Percentiles rank a stretch among this genome's conserved stretches.
These are phyloP conservation scores for Penicillium herquei DNA, from an alignment of 495 filamentous ascomycete genomes.

Conservation along the genomic window DNA sequence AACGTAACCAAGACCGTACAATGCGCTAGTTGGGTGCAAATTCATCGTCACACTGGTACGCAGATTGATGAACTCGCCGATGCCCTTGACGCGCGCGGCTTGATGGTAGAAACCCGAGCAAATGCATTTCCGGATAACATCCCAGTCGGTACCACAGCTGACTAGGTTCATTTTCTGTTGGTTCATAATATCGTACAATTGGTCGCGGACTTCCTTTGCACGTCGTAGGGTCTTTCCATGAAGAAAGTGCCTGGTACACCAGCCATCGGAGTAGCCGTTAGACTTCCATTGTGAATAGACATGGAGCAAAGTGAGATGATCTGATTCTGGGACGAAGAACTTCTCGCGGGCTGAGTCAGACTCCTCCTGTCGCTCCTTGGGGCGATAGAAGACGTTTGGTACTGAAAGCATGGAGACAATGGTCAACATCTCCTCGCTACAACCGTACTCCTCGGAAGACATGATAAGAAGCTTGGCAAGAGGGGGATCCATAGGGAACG, in stretches of 20 bases:
- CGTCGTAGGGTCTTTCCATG: conserved; percentile 88
- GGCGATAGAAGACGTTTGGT: conserved; percentile 94
- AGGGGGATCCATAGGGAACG: conserved; percentile 95
- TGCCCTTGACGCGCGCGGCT: conserved; percentile 94
- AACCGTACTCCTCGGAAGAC: conserved; percentile 76
- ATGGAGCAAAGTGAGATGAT: conserved; percentile 93
- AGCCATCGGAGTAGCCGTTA: conserved; percentile 85
- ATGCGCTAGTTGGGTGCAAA: conserved; percentile 86
- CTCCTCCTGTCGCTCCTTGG: conserved; percentile 95
- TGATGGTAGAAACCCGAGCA: conserved; percentile 98
- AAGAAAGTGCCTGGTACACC: conserved; percentile 91
- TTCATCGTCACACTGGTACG: conserved; percentile 92
- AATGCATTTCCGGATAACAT: conserved; percentile 91
- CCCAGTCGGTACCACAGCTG: conserved; percentile 96
- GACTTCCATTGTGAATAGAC: conserved; percentile 95
- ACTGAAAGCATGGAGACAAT: conserved; percentile 99
- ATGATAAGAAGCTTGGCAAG: conserved; percentile 93
- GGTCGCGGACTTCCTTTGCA: conserved; percentile 90
- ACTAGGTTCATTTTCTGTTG: conserved; percentile 84
- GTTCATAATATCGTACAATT: conserved; percentile 92
- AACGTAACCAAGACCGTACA: conserved; percentile 89
- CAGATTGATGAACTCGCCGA: conserved; percentile 96
- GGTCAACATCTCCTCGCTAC: conserved; percentile 96
- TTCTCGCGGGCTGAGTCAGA: conserved; percentile 96
- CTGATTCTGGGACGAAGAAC: conserved; percentile 97